A percentile compares a stretch with the other conserved stretches of the same genome.
phyloP scores from a whole-genome alignment of 208 protist genomes.

The Trypanosoma boissoni region DNA sequence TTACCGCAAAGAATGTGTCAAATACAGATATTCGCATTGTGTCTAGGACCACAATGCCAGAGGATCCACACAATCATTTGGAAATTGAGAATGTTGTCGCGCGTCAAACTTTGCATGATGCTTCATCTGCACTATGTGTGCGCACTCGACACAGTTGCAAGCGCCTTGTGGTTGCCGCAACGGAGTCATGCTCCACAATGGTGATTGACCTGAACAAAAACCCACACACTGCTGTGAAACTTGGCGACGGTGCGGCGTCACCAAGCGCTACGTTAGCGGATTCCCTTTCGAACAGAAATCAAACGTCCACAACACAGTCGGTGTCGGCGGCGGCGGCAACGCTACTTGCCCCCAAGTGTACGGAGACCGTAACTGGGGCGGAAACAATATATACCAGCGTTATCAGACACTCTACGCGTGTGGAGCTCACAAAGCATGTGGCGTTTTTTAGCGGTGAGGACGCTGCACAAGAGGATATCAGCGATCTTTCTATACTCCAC shows the following conservation, averaged over 20 bases:
- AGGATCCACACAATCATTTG: conserved; percentile 27
- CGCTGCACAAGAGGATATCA: conserved; percentile 73
- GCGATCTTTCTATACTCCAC: conserved; percentile 60
- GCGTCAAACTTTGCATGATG: conserved; percentile 58
- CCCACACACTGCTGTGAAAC: neutral
- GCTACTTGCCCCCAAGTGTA: conserved; percentile 25
- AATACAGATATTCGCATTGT: conserved; percentile 87
- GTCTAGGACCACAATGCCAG: conserved; percentile 53
- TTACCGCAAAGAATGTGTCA: conserved; percentile 75
- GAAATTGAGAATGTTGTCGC: conserved; percentile 65
- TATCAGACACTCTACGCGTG: conserved; percentile 53
- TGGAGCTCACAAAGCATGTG: conserved; percentile 83
- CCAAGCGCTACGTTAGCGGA: conserved; percentile 4
- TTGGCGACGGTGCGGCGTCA: neutral
- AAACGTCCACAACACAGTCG: conserved; percentile 3
- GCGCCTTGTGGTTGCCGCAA: conserved; percentile 62
- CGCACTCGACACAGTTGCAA: conserved; percentile 85
- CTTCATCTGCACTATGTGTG: conserved; percentile 63
- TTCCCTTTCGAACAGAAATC: neutral
- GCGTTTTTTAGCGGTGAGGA: conserved; percentile 80
- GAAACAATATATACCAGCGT: conserved; percentile 80
- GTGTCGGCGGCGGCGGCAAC: conserved; percentile 3
- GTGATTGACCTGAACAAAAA: conserved; percentile 6
- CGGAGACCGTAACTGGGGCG: conserved; percentile 56
- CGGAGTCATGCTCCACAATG: conserved; percentile 48